These are phyloP conservation scores for Canariomyces notabilis DNA, from an alignment of 2,329 filamentous ascomycete genomes.

Conservation along the genomic window DNA sequence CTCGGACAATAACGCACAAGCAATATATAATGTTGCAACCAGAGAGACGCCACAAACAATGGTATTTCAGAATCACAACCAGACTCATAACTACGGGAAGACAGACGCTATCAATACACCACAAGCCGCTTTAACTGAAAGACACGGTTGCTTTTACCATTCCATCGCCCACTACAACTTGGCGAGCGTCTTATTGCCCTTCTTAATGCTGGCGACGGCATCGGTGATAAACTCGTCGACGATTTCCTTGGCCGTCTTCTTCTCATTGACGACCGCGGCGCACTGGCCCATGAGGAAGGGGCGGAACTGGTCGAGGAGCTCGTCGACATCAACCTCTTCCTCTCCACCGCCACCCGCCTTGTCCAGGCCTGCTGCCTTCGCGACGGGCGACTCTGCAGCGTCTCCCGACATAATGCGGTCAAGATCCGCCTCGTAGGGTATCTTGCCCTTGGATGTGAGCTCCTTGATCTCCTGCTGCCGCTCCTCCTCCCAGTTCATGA, in stretches of 20 bases:
- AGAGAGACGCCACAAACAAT: too few species aligned
- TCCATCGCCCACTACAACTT: conserved; percentile 54
- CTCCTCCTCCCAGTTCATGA: conserved; percentile 93
- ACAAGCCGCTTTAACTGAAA: not conserved
- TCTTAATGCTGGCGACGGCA: conserved; percentile 65
- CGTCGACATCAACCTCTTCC: conserved; percentile 65
- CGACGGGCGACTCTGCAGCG: conserved; percentile 54
- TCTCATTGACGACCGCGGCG: conserved; percentile 87
- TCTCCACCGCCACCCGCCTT: conserved; percentile 61
- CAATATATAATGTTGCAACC: too few species aligned
- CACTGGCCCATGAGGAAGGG: conserved; percentile 97
- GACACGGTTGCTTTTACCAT: too few species aligned
- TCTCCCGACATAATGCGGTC: conserved; percentile 69
- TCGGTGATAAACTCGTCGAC: conserved; percentile 91
- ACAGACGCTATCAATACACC: conserved; percentile 7
- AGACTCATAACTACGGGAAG: not conserved
- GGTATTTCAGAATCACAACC: not conserved
- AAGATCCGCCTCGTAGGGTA: conserved; percentile 91
- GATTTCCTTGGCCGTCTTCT: conserved; percentile 83
- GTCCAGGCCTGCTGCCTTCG: conserved; percentile 35
- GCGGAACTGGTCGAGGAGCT: conserved; percentile 84
- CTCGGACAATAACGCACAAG: too few species aligned
- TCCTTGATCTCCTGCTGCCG: conserved; percentile 86
- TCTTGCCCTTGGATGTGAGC: conserved; percentile 79
- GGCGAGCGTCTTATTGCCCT: conserved; percentile 47